These are phyloP conservation scores for Arthrobotrys musiformis DNA, from an alignment of 2,329 filamentous ascomycete species.

Conservation along the genomic window DNA sequence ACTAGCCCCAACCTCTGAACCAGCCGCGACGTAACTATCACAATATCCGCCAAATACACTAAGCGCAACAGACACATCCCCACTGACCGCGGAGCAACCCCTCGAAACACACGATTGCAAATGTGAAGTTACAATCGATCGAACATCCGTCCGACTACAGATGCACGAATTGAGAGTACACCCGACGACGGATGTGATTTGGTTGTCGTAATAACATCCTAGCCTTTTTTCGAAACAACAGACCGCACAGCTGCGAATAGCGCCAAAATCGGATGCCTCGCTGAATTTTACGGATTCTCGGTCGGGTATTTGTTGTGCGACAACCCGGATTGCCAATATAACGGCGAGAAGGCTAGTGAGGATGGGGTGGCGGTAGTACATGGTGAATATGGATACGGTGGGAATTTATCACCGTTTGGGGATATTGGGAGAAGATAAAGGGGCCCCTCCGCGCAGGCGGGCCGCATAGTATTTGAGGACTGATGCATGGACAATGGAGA, in stretches of 20 bases:
- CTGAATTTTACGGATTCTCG: neutral
- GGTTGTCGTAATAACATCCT: neutral
- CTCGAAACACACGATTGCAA: neutral
- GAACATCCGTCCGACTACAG: slow-evolving; percentile 21
- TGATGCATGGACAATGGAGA: no score
- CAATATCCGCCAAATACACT: slow-evolving; percentile 21
- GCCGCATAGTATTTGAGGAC: neutral
- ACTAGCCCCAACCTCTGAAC: neutral
- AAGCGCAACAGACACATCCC: slow-evolving; percentile 12
- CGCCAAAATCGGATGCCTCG: neutral
- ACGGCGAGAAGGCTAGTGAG: neutral
- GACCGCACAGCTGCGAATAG: neutral
- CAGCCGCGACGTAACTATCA: neutral
- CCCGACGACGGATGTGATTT: neutral
- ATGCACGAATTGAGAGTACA: slow-evolving; percentile 20
- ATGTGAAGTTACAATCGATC: neutral
- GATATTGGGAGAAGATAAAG: neutral
- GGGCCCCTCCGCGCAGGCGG: neutral
- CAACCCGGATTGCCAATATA: neutral
- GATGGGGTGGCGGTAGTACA: no score
- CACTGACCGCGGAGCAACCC: neutral
- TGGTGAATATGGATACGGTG: neutral
- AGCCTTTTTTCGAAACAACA: slow-evolving; percentile 3
- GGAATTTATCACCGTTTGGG: neutral
- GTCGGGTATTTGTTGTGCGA: neutral